phyloP scores from a whole-genome alignment of 306 rosid genomes.

The Astragalus glycyphyllos region DNA sequence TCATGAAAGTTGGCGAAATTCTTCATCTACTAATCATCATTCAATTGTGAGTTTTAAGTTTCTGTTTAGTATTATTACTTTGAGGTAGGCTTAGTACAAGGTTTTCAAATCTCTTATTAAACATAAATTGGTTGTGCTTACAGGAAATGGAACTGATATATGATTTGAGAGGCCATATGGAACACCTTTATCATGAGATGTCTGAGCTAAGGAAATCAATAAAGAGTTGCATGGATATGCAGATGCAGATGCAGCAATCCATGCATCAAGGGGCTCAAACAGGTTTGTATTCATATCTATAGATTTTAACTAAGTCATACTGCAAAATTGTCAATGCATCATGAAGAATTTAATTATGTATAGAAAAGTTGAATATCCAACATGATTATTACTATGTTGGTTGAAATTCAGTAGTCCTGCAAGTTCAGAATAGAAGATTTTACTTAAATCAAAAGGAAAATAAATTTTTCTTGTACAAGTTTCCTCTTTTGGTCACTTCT shows the following conservation, averaged over 20 bases:
- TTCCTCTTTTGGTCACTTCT: too few species aligned
- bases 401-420: constrained; percentile 22
- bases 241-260: constrained; percentile 67
- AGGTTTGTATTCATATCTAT: constrained; percentile 55
- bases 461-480: constrained; percentile 6
- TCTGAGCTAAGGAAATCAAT: constrained; percentile 75
- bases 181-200: constrained; percentile 75
- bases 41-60: constrained; percentile 61
- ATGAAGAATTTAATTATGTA: constrained; percentile 17
- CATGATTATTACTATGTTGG: background rate
- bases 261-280: constrained; percentile 54
- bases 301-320: background rate
- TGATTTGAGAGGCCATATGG: constrained; percentile 78
- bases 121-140: background rate
- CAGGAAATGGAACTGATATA: constrained; percentile 84
- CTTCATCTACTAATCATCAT: constrained; percentile 52
- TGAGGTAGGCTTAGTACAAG: background rate
- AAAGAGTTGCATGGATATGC: constrained; percentile 80
- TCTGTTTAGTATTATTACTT: background rate
- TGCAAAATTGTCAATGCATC: background rate
- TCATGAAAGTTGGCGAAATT: constrained; percentile 35
- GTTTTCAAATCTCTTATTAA: background rate
- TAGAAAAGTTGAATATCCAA: constrained; percentile 5
- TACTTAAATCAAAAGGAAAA: constrained; percentile 39
- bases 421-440: constrained; percentile 31